Base-by-base conservation (phyloP, 352 stramenopile species). In the Globisporangium cystogenes region DNA sequence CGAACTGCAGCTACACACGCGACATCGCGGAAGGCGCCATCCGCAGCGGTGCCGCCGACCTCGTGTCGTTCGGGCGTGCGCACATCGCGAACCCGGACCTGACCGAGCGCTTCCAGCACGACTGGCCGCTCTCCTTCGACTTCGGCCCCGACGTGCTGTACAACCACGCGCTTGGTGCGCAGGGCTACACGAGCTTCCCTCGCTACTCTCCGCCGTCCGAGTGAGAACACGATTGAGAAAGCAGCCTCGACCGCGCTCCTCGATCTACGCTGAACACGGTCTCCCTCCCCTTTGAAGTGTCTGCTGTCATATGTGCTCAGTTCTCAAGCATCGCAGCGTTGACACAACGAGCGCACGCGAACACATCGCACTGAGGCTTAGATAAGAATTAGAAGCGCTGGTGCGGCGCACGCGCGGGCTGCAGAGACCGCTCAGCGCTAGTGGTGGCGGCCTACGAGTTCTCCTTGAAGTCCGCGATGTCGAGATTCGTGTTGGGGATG, bases 81-180 rank as follows among this genome's bases (percentile, higher is more conserved):
- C 90, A 87, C 52, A 90, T 93, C 57, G 74, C 78, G 26, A 93
- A 90, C 54, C 78, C 82, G 39, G 82, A 90, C 58, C 40, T 93
- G 35, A 74, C 87, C 41, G 60, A 75, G 42, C 71, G 77, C 10
- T 71, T 90, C 51, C 41, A 70, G 51, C 49, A 72, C 39, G 58
- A 78, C 59, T 43, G 16, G 39, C 39, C 16, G 1, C 39, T 43
- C 6, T 21, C 2, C 18, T 43, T 43, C n/a, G n/a, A 23, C 39
- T 23, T 43, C 39, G 55, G 64, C 11, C 62, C 74, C 16, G 51
- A 90, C 15, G 76, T 53, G 41, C 57, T 60, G 26, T 85, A 65
- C 50, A 64, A 87, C 55, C 59, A 56, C 11, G 55, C 65, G 36
- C 77, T 61, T 7, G 74, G 73, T 23, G 68, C 64, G 11, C 55